Conservation (phyloP, 2,329 filamentous ascomycete genomes). For the Domatiomyces globalis region DNA sequence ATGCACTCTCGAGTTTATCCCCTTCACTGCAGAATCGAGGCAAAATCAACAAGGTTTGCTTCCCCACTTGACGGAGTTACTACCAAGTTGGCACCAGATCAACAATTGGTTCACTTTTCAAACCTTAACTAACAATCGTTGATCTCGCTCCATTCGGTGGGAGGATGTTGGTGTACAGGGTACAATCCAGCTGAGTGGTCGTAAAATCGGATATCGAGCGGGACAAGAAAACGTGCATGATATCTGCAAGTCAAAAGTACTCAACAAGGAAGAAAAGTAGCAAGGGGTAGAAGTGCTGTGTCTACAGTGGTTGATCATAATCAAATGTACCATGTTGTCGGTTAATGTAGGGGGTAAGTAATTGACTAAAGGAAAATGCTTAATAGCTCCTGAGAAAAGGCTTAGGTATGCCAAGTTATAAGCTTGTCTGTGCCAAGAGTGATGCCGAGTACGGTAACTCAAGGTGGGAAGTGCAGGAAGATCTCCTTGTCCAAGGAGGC, state of each 20-base stretch:
- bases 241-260: no score
- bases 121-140: background rate
- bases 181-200: background rate
- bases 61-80: background rate
- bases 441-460: background rate
- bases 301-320: background rate
- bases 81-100: background rate
- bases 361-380: background rate
- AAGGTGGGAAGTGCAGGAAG: no score
- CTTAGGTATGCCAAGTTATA: background rate
- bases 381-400: background rate
- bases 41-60: background rate
- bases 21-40: background rate
- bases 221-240: no score
- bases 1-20: no score
- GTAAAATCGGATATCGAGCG: no score
- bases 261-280: no score
- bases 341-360: background rate
- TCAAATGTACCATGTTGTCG: no score
- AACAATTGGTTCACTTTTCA: background rate
- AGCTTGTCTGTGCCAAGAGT: background rate
- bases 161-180: background rate
- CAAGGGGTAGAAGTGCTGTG: no score
- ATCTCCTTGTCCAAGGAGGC: no score
- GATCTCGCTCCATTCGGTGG: background rate